Base-by-base conservation (phyloP, 345 rosid species). In the Pistacia atlantica region DNA sequence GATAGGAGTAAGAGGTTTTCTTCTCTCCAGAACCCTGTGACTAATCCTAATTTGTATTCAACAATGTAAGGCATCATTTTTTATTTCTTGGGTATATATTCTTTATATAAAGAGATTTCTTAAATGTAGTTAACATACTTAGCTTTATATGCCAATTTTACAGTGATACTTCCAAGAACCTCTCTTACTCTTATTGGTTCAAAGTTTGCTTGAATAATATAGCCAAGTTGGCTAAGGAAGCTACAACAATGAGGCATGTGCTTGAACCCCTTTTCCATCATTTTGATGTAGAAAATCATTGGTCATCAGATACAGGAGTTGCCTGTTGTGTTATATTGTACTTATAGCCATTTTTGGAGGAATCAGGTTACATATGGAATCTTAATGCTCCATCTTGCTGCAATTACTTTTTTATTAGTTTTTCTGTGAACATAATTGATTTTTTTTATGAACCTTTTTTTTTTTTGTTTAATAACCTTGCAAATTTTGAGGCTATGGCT, bases 161-260 rank as follows among this genome's bases (percentile, higher is more conserved):
- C 81, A 90, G 98, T 84, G 94, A 93, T 83, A 80, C 86, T 74
- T 87, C 92, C 46, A 87, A 83, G 86, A 84, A 85, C 84, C 98
- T 97, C n/a, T n/a, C n/a, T n/a, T n/a, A n/a, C 56, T 88, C 91
- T 65, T 90, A 91, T 84, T 95, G 98, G 98, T 89, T 98, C 45
- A 86, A 88, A 82, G 86, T 89, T 79, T 88, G 95, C 84, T 87
- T 95, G 63, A 76, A 81, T 60, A 93, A 91, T 79, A 90, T 93
- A 79, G 98, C 98, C 73, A 81, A 81, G 73, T 80, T 93, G 84
- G 94, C 98, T 20, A 95, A 89, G 80, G 98, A 93, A 89, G 89
- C 90, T 65, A 86, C 97, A 38, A 93, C 97, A 18, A 89, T 95
- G 69, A 87, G 98, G 5, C 98, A 97, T 71, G 91, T 93, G 69